A percentile compares a stretch with the other conserved stretches of the same genome.
Evolutionary conservation across 202 grass and related monocot species (phyloP).

Genomic region (Elaeis oleifera): DNA sequence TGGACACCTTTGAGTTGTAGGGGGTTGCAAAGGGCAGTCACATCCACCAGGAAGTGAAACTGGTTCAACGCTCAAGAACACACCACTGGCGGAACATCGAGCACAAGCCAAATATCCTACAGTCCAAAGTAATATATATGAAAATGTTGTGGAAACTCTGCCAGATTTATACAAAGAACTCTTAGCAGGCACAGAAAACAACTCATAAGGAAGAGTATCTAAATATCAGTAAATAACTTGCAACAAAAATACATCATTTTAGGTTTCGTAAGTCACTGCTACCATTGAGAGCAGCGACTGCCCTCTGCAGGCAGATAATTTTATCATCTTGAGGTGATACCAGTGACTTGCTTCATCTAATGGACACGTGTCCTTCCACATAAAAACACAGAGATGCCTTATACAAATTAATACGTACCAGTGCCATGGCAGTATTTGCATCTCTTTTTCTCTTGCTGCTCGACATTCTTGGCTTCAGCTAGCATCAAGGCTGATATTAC

Average conservation of each 20-base stretch:
- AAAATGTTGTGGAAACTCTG: background rate
- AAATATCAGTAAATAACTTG: no score
- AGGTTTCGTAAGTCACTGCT: no score
- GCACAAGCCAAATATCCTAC: constrained; percentile 83
- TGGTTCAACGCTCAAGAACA: constrained; percentile 27
- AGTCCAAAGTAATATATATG: constrained; percentile 22
- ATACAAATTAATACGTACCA: constrained; percentile 32
- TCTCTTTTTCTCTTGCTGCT: constrained; percentile 95
- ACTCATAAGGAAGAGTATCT: no score
- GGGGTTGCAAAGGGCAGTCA: constrained; percentile 26
- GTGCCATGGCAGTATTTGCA: constrained; percentile 90
- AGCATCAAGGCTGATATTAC: constrained; percentile 92
- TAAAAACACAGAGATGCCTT: background rate
- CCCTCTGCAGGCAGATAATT: no score
- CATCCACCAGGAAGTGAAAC: constrained; percentile 31
- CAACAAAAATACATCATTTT: no score
- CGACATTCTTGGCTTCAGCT: constrained; percentile 78
- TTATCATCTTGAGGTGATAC: background rate
- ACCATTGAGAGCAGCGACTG: no score
- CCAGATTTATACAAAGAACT: background rate
- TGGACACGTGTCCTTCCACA: background rate
- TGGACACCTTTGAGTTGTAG: constrained; percentile 44
- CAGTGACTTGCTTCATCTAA: background rate
- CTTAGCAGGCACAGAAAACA: background rate
- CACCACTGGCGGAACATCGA: constrained; percentile 61